Evolutionary conservation across 2,329 filamentous ascomycete species (phyloP).

Genomic region (Cercospora berteroae): DNA sequence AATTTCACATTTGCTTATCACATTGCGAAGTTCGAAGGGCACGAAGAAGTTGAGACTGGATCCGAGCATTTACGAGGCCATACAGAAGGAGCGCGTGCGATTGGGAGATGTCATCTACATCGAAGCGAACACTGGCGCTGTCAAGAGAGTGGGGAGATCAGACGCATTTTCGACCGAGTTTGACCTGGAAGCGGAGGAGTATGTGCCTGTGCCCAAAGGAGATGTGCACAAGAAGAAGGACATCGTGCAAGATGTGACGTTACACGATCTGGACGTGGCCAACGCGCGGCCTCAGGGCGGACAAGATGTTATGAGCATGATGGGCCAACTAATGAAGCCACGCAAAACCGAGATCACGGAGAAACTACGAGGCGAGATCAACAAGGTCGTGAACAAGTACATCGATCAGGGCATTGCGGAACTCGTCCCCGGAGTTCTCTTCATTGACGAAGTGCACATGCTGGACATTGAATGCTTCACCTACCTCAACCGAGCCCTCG

Average conservation of each 20-base stretch:
- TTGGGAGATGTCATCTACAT: conserved; percentile 99
- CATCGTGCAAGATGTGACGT: conserved; percentile 95
- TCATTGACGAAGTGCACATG: conserved; percentile 99
- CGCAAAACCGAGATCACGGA: conserved; percentile 99
- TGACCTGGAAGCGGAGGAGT: conserved; percentile 97
- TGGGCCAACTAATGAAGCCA: conserved; percentile 99
- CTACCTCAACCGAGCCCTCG: conserved; percentile 96
- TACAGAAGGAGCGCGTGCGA: conserved; percentile 95
- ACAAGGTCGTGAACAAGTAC: conserved; percentile 98
- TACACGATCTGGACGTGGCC: conserved; percentile 94
- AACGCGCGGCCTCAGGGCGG: conserved; percentile 94
- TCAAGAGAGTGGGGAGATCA: conserved; percentile 92
- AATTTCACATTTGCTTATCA: conserved; percentile 92
- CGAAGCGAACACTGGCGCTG: conserved; percentile 96
- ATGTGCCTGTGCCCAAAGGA: conserved; percentile 96
- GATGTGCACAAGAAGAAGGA: conserved; percentile 99
- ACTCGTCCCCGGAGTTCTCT: conserved; percentile 94
- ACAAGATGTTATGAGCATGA: conserved; percentile 99
- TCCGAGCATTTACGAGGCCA: conserved; percentile 97
- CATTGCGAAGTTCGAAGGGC: conserved; percentile 89
- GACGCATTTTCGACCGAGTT: conserved; percentile 98
- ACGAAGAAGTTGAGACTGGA: conserved; percentile 97
- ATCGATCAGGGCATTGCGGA: conserved; percentile 98
- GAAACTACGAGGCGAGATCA: conserved; percentile 92
- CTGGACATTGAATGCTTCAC: conserved; percentile 99